Evolutionary conservation across 2,329 filamentous ascomycete genomes (phyloP).

Genomic region (Botrytis aclada): DNA sequence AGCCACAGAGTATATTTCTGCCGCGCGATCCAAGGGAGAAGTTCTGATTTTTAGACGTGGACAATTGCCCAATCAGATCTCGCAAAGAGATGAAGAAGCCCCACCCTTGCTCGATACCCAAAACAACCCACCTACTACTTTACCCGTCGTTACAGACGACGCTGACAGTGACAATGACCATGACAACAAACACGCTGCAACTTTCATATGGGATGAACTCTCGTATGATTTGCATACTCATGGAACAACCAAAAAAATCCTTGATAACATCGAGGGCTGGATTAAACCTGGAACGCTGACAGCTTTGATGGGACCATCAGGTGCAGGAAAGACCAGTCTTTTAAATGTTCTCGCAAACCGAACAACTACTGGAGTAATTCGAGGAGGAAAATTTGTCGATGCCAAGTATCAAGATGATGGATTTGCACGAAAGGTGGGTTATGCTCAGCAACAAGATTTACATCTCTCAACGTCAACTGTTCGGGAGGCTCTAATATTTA

Average conservation of each 20-base stretch:
- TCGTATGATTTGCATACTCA: not conserved
- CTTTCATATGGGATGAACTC: not conserved
- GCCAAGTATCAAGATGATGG: constrained; percentile 68
- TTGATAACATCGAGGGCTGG: constrained; percentile 80
- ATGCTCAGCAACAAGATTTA: constrained; percentile 89
- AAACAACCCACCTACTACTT: too few species aligned
- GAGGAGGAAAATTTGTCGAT: constrained; percentile 72
- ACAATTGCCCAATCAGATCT: too few species aligned
- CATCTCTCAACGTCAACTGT: constrained; percentile 78
- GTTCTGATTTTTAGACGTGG: too few species aligned
- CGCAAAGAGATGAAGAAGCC: too few species aligned
- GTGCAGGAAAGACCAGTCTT: constrained; percentile 61
- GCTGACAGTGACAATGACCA: too few species aligned
- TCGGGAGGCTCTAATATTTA: constrained; percentile 83
- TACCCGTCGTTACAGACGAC: too few species aligned
- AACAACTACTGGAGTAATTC: constrained; percentile 82
- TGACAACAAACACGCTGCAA: not conserved
- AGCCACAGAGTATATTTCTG: too few species aligned
- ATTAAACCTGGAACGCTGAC: constrained; percentile 69
- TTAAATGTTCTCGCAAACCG: constrained; percentile 57
- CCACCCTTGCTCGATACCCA: too few species aligned
- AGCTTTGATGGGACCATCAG: constrained; percentile 55
- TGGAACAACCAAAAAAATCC: constrained; percentile 41
- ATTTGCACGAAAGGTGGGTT: constrained; percentile 74
- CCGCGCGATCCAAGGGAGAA: too few species aligned